Base-by-base conservation (phyloP, 164 flowering plant species). In the Stephania japonica region DNA sequence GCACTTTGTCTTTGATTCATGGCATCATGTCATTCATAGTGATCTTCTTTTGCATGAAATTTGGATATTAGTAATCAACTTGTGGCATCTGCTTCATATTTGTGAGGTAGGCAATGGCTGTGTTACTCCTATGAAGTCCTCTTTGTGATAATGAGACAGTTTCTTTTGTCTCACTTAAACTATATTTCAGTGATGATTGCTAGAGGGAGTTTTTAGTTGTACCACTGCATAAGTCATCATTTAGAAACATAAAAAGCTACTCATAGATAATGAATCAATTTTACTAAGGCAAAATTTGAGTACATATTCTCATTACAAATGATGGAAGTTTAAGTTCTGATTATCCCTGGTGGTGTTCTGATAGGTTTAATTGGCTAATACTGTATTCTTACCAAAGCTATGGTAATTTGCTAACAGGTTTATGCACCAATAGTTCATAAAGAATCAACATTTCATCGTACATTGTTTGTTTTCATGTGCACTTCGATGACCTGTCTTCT, bases 381-480 rank as follows among this genome's bases (percentile, higher is more conserved):
- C 0, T 42, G 43, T 38, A 53, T 74, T 61, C 9, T 19, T 18
- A 43, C 49, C 71, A 42, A 59, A 59, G 64, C 64, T 59, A 8
- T 66, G 32, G 56, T 72, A 38, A 23, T 76, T 73, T 75, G n/a
- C 70, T 72, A 26, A 11, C 68, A 95, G 98, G 89, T 89, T 53
- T 95, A 93, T 81, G 96, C 94, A 12, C 94, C 98, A 23, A 74
- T 86, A 9, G 53, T 78, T 19, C 89, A 83, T 64, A 84, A 84
- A 72, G 92, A 89, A 26, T 80, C 89, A 4, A 75, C 99, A 26
- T 93, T 88, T 77, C 99, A 93, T 73, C 91, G 98, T 19, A 84
- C 88, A 8, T 61, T 95, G 65, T 95, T 81, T 80, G 81, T 93
- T 65, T 95, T 95, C 81, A 87, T 91, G 91, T 95, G 99, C 74